Percentiles rank a stretch among this genome's conserved stretches.
phyloP scores from a whole-genome alignment of 2,329 filamentous ascomycete genomes.

The Fusarium pseudograminearum region DNA sequence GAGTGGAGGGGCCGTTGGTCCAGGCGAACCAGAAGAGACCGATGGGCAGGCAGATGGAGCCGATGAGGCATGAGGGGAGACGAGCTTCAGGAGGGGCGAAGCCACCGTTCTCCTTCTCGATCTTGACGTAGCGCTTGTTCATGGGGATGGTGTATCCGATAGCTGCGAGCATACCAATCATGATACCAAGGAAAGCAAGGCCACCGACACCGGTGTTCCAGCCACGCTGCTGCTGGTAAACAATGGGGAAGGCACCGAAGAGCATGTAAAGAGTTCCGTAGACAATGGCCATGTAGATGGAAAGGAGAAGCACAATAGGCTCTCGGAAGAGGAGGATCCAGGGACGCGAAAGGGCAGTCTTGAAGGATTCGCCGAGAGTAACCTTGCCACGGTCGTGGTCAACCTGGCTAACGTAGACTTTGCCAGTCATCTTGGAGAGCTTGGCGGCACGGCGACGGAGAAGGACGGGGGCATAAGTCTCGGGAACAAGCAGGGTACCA shows the following conservation, averaged over 20 bases:
- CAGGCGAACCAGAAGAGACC: conserved; percentile 71
- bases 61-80: conserved; percentile 31
- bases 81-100: conserved; percentile 37
- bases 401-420: conserved; percentile 37
- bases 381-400: conserved; percentile 50
- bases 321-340: conserved; percentile 64
- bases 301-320: conserved; percentile 82
- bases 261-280: conserved; percentile 79
- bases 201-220: conserved; percentile 39
- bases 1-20: conserved; percentile 64
- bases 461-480: conserved; percentile 84
- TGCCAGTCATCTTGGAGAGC: conserved; percentile 37
- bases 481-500: conserved; percentile 83
- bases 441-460: conserved; percentile 56
- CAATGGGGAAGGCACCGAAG: conserved; percentile 73
- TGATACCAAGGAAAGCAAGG: conserved; percentile 38
- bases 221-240: conserved; percentile 67
- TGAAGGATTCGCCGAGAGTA: conserved; percentile 58
- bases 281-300: conserved; percentile 83
- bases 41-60: conserved; percentile 27
- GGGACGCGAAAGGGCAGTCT: conserved; percentile 75
- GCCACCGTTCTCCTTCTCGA: conserved; percentile 32
- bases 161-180: conserved; percentile 39
- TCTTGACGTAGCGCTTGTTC: conserved; percentile 39
- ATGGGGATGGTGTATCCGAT: conserved; percentile 34